These are phyloP conservation scores for Dentipellis fragilis DNA, from an alignment of 768 basidiomycete genomes.

Conservation along the genomic window DNA sequence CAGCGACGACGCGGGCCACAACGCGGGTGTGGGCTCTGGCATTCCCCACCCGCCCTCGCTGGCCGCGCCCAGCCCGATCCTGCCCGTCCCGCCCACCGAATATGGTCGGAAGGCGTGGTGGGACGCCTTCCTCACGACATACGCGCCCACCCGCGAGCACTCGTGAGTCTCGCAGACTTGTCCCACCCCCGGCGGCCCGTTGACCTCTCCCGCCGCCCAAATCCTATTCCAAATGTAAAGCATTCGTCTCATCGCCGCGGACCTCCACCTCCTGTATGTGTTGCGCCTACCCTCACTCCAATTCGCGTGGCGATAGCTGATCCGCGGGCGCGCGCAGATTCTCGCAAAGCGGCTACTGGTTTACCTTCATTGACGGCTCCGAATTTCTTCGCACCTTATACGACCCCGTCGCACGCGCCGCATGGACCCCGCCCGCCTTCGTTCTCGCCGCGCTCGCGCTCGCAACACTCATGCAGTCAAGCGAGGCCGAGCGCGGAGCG, in stretches of 20 bases:
- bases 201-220: constrained; percentile 2
- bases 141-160: constrained; percentile 30
- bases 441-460: constrained; percentile 61
- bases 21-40: too few relatives aligned
- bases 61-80: neutral
- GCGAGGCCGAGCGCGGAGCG: constrained; percentile 47
- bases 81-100: constrained; percentile 20
- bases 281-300: neutral
- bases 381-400: constrained; percentile 43
- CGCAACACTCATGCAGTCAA: constrained; percentile 63
- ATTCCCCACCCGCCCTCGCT: constrained; percentile 1
- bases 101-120: constrained; percentile 34
- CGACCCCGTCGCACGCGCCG: constrained; percentile 39
- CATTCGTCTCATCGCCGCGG: constrained; percentile 36
- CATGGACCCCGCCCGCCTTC: constrained; percentile 56
- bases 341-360: constrained; percentile 50
- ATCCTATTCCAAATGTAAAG: constrained; percentile 18
- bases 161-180: constrained; percentile 24
- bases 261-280: constrained; percentile 44
- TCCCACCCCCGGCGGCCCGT: neutral
- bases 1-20: neutral
- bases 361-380: constrained; percentile 57
- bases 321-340: constrained; percentile 38
- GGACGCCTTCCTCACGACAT: constrained; percentile 35
- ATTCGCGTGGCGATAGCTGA: neutral